Percentiles rank a stretch among this genome's conserved stretches.
Evolutionary conservation across 140 eudicot species (phyloP).

Genomic region (Cichorium intybus): DNA sequence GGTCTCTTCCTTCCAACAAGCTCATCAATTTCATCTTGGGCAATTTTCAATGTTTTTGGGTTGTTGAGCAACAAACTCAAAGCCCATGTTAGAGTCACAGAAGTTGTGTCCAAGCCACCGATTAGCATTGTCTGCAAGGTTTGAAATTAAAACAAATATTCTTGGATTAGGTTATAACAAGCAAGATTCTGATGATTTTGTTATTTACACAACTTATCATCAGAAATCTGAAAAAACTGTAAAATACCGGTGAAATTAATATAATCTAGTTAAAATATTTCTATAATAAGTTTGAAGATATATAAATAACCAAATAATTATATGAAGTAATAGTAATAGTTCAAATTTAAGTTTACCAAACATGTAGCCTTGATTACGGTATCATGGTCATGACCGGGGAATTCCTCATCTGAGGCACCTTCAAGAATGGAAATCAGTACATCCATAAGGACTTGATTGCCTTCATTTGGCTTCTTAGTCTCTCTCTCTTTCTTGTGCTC

Average conservation of each 20-base stretch:
- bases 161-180: neutral
- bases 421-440: conserved; percentile 26
- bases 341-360: conserved; percentile 26
- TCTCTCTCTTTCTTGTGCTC: conserved; percentile 14
- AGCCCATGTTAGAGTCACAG: conserved; percentile 37
- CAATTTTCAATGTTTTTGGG: conserved; percentile 18
- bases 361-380: conserved; percentile 42
- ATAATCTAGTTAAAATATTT: too few relatives aligned
- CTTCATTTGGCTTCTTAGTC: neutral
- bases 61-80: conserved; percentile 44
- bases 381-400: conserved; percentile 28
- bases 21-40: conserved; percentile 39
- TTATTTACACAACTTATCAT: too few relatives aligned
- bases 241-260: too few relatives aligned
- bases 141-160: neutral
- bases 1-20: conserved; percentile 42
- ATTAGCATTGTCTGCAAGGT: conserved; percentile 20
- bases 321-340: too few relatives aligned
- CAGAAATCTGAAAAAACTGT: too few relatives aligned
- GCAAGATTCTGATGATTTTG: too few relatives aligned
- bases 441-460: conserved; percentile 32
- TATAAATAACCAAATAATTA: too few relatives aligned
- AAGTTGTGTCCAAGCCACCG: conserved; percentile 35
- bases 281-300: too few relatives aligned
- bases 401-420: conserved; percentile 24